These are phyloP conservation scores for Diplosphaera chodatii DNA, from an alignment of 139 green algal species.

Conservation along the genomic window DNA sequence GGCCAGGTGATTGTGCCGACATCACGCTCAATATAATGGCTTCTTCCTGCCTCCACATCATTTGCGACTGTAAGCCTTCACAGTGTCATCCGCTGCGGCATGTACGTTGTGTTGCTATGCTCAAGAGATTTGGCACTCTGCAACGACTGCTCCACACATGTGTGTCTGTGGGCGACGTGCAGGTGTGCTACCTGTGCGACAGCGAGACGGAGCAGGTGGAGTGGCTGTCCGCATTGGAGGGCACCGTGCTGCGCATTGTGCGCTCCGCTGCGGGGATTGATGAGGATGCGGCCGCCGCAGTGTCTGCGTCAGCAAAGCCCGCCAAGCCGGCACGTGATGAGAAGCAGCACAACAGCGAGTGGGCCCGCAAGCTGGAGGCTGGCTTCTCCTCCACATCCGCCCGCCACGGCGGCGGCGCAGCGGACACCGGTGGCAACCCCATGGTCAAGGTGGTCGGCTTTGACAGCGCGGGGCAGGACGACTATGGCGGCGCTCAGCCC, in stretches of 20 bases:
- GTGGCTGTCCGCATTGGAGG: slow-evolving; percentile 81
- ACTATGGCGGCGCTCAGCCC: slow-evolving; percentile 6
- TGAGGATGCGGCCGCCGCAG: slow-evolving; percentile 28
- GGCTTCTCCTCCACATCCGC: slow-evolving; percentile 10
- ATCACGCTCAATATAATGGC: no score
- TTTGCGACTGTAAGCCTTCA: no score
- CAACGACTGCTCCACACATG: no score
- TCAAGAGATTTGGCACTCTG: no score
- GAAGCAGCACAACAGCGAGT: slow-evolving; percentile 9
- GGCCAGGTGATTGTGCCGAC: no score
- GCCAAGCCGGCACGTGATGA: slow-evolving; percentile 16
- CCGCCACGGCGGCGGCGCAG: background rate
- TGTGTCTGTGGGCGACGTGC: background rate
- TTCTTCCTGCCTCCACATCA: no score
- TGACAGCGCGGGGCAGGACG: slow-evolving; percentile 9
- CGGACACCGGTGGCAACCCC: background rate
- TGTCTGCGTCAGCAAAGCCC: background rate
- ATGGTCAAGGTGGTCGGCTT: slow-evolving; percentile 70
- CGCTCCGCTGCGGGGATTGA: slow-evolving; percentile 55
- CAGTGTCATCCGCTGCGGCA: no score
- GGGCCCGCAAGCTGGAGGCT: slow-evolving; percentile 28
- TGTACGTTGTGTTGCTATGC: no score
- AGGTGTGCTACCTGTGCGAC: slow-evolving; percentile 70
- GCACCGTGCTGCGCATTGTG: slow-evolving; percentile 54
- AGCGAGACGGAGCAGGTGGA: slow-evolving; percentile 83